Evolutionary conservation across 768 basidiomycete species (phyloP).

Genomic region (Sporobolomyces phaffii): DNA sequence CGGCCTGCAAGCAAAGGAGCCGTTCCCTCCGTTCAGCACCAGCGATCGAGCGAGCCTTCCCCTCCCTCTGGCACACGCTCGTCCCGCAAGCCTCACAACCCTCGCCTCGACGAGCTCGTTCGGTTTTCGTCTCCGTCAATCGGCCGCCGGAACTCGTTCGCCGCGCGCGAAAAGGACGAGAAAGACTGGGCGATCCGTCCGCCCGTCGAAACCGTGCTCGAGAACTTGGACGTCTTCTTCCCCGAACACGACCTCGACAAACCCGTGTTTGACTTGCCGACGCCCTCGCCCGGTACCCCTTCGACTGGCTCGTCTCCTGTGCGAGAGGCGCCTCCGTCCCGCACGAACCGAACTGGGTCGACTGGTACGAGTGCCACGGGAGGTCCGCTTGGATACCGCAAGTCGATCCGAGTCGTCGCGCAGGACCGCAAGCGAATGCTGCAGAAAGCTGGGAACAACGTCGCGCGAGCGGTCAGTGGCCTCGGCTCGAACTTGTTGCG

Average conservation of each 20-base stretch:
- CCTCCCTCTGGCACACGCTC: neutral
- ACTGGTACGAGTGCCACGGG: neutral
- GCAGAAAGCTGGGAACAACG: conserved; percentile 54
- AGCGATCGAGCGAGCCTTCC: neutral
- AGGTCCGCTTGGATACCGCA: conserved; percentile 56
- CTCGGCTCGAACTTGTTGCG: conserved; percentile 52
- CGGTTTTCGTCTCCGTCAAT: neutral
- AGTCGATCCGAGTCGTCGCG: conserved; percentile 87
- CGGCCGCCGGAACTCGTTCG: conserved; percentile 30
- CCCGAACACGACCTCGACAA: conserved; percentile 93
- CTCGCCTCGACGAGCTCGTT: conserved; percentile 22
- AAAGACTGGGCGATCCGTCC: conserved; percentile 41
- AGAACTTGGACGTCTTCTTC: conserved; percentile 89
- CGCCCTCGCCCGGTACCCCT: conserved; percentile 70
- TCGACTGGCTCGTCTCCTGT: conserved; percentile 51
- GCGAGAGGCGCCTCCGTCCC: conserved; percentile 48
- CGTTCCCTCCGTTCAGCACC: no score
- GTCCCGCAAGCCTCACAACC: conserved; percentile 8
- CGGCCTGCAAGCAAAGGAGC: no score
- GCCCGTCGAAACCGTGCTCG: conserved; percentile 71
- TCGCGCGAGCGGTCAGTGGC: conserved; percentile 25
- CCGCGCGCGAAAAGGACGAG: conserved; percentile 29
- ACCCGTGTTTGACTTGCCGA: conserved; percentile 77
- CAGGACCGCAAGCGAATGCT: conserved; percentile 75
- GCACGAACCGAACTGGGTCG: conserved; percentile 39